Conservation (phyloP, 2,329 filamentous ascomycete genomes). For the Penicillium sp. region DNA sequence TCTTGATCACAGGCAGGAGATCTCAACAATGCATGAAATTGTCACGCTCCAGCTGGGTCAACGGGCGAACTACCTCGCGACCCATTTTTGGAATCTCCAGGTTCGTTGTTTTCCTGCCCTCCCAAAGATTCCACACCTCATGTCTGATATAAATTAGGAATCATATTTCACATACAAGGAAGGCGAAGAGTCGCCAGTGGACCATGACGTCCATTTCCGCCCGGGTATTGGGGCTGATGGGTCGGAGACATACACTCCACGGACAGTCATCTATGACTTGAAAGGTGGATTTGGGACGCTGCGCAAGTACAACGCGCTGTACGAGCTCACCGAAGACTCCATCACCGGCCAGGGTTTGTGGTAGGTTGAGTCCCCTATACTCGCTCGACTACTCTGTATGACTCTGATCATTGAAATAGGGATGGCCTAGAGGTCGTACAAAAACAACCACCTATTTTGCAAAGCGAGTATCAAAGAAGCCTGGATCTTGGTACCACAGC, state of each 20-base stretch:
- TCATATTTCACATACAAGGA: constrained; percentile 91
- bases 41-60: constrained; percentile 92
- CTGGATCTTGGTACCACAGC: constrained; percentile 71
- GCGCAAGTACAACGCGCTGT: constrained; percentile 83
- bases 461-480: constrained; percentile 75
- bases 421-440: constrained; percentile 69
- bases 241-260: constrained; percentile 86
- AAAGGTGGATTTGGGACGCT: constrained; percentile 92
- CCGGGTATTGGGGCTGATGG: constrained; percentile 80
- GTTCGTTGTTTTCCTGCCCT: constrained; percentile 53
- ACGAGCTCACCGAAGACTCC: constrained; percentile 59
- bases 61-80: constrained; percentile 87
- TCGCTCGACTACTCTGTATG: background rate
- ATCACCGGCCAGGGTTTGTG: constrained; percentile 46
- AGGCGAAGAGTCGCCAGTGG: constrained; percentile 66
- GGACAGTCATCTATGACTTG: constrained; percentile 90
- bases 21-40: constrained; percentile 79
- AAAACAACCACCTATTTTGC: constrained; percentile 66
- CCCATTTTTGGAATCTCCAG: constrained; percentile 97
- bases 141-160: constrained; percentile 60
- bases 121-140: constrained; percentile 1
- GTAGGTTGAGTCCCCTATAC: constrained; percentile 31
- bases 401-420: constrained; percentile 48
- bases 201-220: constrained; percentile 88
- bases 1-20: constrained; percentile 1